These are phyloP conservation scores for Trichothecium sympodiale DNA, from an alignment of 2,329 filamentous ascomycete species.

Conservation along the genomic window DNA sequence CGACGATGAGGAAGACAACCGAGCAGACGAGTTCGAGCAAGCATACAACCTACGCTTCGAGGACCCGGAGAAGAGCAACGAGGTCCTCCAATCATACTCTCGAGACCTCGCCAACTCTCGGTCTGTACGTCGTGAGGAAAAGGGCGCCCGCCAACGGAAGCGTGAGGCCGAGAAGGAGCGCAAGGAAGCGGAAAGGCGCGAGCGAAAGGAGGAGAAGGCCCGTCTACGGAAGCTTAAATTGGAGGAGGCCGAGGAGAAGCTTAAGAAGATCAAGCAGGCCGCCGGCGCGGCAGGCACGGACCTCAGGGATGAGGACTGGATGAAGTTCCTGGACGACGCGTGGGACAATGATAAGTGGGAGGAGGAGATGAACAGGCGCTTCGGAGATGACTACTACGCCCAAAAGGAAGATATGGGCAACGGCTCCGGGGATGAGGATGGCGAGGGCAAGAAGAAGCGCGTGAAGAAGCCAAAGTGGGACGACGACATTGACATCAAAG, in stretches of 20 bases:
- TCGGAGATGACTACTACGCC: constrained; percentile 86
- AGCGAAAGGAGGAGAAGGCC: constrained; percentile 70
- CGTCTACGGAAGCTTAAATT: constrained; percentile 79
- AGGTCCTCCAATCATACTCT: constrained; percentile 78
- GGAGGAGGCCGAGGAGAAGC: constrained; percentile 79
- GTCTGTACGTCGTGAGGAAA: constrained; percentile 77
- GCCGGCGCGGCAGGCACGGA: constrained; percentile 64
- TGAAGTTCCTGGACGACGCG: constrained; percentile 70
- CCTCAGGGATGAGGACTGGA: constrained; percentile 68
- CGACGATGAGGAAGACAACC: constrained; percentile 68
- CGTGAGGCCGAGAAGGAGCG: constrained; percentile 68
- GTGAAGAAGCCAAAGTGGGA: constrained; percentile 67
- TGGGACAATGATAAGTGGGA: constrained; percentile 92
- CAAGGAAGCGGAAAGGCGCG: constrained; percentile 67
- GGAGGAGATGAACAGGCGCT: constrained; percentile 74
- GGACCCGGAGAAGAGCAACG: constrained; percentile 78
- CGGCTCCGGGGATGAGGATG: constrained; percentile 41
- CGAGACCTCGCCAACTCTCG: constrained; percentile 73
- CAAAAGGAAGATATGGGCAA: constrained; percentile 57
- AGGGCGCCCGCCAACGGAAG: constrained; percentile 62
- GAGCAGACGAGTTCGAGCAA: constrained; percentile 78
- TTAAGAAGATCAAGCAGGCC: constrained; percentile 79
- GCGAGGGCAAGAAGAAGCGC: constrained; percentile 32
- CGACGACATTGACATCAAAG: constrained; percentile 94
- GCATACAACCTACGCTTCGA: constrained; percentile 97